These are phyloP conservation scores for Melampsora larici-populina DNA, from an alignment of 1,284 basidiomycete species.

Conservation along the genomic window DNA sequence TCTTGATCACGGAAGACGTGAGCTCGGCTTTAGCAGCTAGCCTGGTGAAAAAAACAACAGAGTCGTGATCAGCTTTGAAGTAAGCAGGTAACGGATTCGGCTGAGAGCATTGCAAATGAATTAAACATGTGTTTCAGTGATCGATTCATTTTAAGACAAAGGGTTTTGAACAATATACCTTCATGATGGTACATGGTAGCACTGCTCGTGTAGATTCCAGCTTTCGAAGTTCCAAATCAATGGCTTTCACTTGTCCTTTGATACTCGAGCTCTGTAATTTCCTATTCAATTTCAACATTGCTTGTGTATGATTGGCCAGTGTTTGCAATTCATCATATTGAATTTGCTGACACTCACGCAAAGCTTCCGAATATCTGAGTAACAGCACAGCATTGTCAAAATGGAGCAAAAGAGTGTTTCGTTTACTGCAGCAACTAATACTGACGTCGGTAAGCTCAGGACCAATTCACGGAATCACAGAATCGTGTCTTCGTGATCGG, in stretches of 20 bases:
- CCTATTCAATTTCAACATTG: slow-evolving; percentile 82
- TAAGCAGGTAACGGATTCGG: slow-evolving; percentile 81
- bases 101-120: slow-evolving; percentile 54
- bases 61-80: slow-evolving; percentile 74
- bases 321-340: slow-evolving; percentile 75
- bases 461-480: slow-evolving; percentile 86
- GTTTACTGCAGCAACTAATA: background rate
- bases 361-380: slow-evolving; percentile 71
- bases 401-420: slow-evolving; percentile 1
- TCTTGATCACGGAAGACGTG: slow-evolving; percentile 73
- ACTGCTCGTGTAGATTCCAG: slow-evolving; percentile 76
- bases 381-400: background rate
- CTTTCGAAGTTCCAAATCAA: slow-evolving; percentile 79
- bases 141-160: background rate
- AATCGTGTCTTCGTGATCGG: slow-evolving; percentile 82
- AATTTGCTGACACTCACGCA: slow-evolving; percentile 76
- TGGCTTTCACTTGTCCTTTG: slow-evolving; percentile 80
- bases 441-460: slow-evolving; percentile 70
- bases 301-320: slow-evolving; percentile 71
- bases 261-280: slow-evolving; percentile 82
- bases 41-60: slow-evolving; percentile 87
- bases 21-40: slow-evolving; percentile 78
- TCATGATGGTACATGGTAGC: slow-evolving; percentile 65
- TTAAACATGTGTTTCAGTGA: background rate
- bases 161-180: slow-evolving; percentile 42